Percentiles rank a stretch among this genome's conserved stretches.
phyloP scores from a whole-genome alignment of 2,329 filamentous ascomycete genomes.

The Metarhizium brunneum region DNA sequence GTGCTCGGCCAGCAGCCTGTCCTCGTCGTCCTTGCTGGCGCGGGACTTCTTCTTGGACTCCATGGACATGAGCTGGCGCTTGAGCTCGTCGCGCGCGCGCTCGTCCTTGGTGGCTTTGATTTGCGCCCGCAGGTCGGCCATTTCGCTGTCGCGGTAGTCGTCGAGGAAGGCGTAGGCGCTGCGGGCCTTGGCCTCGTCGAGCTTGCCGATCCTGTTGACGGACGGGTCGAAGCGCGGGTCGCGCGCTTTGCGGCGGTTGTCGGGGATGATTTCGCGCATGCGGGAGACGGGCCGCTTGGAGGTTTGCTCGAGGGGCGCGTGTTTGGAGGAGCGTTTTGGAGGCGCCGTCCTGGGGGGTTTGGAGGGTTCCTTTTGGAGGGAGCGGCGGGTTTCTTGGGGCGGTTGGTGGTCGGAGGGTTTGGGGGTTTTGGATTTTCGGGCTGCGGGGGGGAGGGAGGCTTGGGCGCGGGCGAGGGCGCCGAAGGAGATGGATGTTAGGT shows the following conservation, averaged over 20 bases:
- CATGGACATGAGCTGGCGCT: constrained; percentile 67
- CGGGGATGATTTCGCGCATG: constrained; percentile 60
- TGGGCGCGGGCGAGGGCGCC: constrained; percentile 85
- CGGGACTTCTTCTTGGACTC: constrained; percentile 67
- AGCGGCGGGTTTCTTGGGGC: background rate
- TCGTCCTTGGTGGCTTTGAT: constrained; percentile 59
- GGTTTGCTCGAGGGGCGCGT: constrained; percentile 76
- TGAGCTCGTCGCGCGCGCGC: constrained; percentile 57
- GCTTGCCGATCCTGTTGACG: constrained; percentile 23
- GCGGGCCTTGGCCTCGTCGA: constrained; percentile 49
- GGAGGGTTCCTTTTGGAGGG: background rate
- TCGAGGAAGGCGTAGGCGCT: constrained; percentile 82
- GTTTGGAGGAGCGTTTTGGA: constrained; percentile 56
- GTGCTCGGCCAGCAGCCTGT: constrained; percentile 64
- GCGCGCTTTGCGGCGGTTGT: constrained; percentile 50
- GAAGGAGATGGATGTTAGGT: constrained; percentile 63
- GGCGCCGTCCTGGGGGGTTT: constrained; percentile 7
- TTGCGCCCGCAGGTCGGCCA: constrained; percentile 60
- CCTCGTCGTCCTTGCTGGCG: constrained; percentile 58
- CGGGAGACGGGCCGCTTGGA: constrained; percentile 79
- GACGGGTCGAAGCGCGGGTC: constrained; percentile 84
- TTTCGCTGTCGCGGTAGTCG: constrained; percentile 77
- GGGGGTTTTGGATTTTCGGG: constrained; percentile 16
- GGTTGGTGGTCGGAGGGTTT: constrained; percentile 8
- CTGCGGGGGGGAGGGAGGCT: constrained; percentile 44